Percentiles rank a stretch among this genome's conserved stretches.
phyloP scores from a whole-genome alignment of 495 filamentous ascomycete species.

The Annulohypoxylon stygium region DNA sequence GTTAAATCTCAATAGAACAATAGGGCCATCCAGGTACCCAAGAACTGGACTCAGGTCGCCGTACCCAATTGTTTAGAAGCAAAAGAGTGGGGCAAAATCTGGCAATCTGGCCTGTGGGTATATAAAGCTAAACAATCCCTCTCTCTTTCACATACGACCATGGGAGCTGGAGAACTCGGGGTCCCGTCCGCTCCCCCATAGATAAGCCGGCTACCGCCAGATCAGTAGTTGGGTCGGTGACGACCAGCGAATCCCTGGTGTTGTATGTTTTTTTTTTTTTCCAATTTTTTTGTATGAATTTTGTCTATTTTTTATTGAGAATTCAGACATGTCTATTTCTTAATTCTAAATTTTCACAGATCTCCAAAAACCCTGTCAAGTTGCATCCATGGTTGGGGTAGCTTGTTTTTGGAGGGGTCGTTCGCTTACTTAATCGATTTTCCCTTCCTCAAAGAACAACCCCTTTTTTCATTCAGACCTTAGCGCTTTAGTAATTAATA shows the following conservation, averaged over 20 bases:
- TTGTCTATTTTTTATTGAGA: not conserved
- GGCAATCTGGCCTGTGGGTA: not conserved
- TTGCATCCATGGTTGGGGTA: not conserved
- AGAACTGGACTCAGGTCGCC: not conserved
- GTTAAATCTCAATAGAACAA: too few relatives aligned
- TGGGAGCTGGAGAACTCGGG: constrained; percentile 59
- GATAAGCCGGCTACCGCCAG: constrained; percentile 55
- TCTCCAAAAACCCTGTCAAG: not conserved
- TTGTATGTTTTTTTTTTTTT: constrained; percentile 56
- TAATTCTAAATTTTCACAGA: not conserved
- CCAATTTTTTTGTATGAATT: not conserved
- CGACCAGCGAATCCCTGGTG: constrained; percentile 63
- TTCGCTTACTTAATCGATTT: not conserved
- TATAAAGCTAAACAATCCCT: not conserved
- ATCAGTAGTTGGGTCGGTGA: constrained; percentile 66
- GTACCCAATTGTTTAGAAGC: not conserved
- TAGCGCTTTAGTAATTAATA: too few relatives aligned
- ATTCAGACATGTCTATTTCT: not conserved
- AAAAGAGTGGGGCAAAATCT: not conserved
- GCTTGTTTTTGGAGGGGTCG: not conserved
- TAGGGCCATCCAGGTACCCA: not conserved
- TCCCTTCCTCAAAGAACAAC: not conserved
- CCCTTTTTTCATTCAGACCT: not conserved
- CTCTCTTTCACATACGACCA: constrained; percentile 59
- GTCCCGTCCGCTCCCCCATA: constrained; percentile 67